Percentiles rank a stretch among this genome's conserved stretches.
phyloP scores from a whole-genome alignment of 2,329 filamentous ascomycete species.

The Malbranchea zuffiana region DNA sequence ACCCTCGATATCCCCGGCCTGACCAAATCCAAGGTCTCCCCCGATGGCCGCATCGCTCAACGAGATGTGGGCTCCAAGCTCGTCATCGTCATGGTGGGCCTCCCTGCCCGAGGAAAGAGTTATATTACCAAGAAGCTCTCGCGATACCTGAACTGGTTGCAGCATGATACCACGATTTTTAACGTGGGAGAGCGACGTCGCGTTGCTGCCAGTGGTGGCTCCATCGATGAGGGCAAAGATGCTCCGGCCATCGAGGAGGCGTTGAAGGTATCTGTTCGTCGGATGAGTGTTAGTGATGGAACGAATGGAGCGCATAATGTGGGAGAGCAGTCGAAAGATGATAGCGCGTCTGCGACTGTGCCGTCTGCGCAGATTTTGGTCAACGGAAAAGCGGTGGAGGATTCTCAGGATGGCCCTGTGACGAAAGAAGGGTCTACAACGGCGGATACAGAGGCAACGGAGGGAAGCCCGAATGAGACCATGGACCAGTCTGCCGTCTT shows the following conservation, averaged over 20 bases:
- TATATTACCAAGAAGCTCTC: slow-evolving; percentile 99
- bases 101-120: slow-evolving; percentile 90
- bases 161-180: slow-evolving; percentile 92
- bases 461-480: slow-evolving; percentile 31
- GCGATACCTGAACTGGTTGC: slow-evolving; percentile 90
- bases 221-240: slow-evolving; percentile 14
- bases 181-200: slow-evolving; percentile 90
- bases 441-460: neutral
- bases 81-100: slow-evolving; percentile 95
- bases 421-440: slow-evolving; percentile 6
- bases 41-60: slow-evolving; percentile 85
- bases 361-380: slow-evolving; percentile 47
- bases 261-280: slow-evolving; percentile 35
- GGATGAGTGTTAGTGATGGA: slow-evolving; percentile 31
- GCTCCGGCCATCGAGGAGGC: slow-evolving; percentile 26
- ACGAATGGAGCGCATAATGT: slow-evolving; percentile 20
- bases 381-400: slow-evolving; percentile 42
- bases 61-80: slow-evolving; percentile 93
- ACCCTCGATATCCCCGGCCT: slow-evolving; percentile 94
- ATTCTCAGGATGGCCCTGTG: slow-evolving; percentile 11
- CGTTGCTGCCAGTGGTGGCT: slow-evolving; percentile 51
- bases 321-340: slow-evolving; percentile 4
- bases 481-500: slow-evolving; percentile 88
- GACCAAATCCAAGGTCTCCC: slow-evolving; percentile 89
- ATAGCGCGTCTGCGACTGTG: slow-evolving; percentile 33